Evolutionary conservation across 768 basidiomycete genomes (phyloP).

Genomic region (Macrolepiota dolichaula): DNA sequence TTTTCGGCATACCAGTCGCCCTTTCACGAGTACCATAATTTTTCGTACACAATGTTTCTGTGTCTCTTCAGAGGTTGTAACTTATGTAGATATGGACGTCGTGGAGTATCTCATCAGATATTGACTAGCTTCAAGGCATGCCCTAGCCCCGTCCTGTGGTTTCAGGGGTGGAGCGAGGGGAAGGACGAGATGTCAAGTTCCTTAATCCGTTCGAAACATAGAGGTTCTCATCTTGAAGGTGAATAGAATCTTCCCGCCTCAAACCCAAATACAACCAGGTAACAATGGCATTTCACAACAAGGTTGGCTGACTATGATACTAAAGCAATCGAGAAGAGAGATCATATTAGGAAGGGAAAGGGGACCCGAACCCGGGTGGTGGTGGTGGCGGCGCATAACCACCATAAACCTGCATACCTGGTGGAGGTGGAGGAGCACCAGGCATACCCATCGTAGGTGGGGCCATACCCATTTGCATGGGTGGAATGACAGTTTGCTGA

Average conservation of each 20-base stretch:
- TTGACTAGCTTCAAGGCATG: too few relatives aligned
- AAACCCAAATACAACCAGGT: background rate
- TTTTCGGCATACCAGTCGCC: too few relatives aligned
- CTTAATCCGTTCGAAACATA: background rate
- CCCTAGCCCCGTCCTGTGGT: too few relatives aligned
- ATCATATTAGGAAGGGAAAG: conserved; percentile 40
- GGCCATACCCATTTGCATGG: conserved; percentile 41
- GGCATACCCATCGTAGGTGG: conserved; percentile 30
- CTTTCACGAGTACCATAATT: too few relatives aligned
- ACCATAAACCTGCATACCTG: conserved; percentile 25
- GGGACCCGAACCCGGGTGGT: conserved; percentile 59
- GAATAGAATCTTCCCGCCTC: background rate
- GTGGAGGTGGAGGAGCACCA: conserved; percentile 23
- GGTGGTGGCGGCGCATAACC: conserved; percentile 47
- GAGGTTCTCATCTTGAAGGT: too few relatives aligned
- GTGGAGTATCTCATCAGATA: too few relatives aligned
- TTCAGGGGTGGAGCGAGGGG: too few relatives aligned
- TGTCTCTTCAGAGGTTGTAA: too few relatives aligned
- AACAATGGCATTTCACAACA: conserved; percentile 3
- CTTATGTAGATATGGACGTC: too few relatives aligned
- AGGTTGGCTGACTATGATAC: background rate
- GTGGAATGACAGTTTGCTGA: conserved; percentile 64
- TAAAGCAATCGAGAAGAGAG: background rate
- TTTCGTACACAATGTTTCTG: too few relatives aligned
- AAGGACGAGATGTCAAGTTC: background rate